phyloP scores from a whole-genome alignment of 495 filamentous ascomycete genomes.

The Aspergillus hancockii region DNA sequence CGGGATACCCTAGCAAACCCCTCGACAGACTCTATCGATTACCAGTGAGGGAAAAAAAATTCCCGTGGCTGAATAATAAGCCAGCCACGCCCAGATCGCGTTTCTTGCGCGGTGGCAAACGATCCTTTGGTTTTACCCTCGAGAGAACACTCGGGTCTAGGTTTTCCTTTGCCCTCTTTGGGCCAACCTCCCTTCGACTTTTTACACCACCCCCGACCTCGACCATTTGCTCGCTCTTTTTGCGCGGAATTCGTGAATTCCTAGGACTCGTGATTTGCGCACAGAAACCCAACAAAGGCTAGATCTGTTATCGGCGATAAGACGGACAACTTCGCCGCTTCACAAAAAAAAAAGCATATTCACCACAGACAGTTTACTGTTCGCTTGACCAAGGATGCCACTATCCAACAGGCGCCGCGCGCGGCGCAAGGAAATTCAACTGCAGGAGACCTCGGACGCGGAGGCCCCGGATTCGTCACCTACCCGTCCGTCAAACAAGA shows the following conservation, averaged over 20 bases:
- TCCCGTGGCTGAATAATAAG: constrained; percentile 21
- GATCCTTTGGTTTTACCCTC: constrained; percentile 39
- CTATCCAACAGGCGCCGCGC: constrained; percentile 54
- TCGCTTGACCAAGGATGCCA: constrained; percentile 39
- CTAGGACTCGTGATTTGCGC: too few relatives aligned
- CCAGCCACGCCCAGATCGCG: constrained; percentile 19
- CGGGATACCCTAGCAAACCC: not conserved
- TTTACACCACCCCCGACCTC: constrained; percentile 8
- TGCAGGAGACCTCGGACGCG: constrained; percentile 50
- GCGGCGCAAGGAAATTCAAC: constrained; percentile 50
- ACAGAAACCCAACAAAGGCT: not conserved
- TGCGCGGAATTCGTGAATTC: constrained; percentile 1
- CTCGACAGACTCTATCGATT: too few relatives aligned
- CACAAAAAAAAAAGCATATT: constrained; percentile 12
- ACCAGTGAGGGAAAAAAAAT: constrained; percentile 1
- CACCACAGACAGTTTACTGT: not conserved
- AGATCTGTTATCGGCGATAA: not conserved
- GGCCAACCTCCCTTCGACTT: constrained; percentile 16
- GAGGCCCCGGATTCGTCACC: constrained; percentile 67
- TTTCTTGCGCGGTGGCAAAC: constrained; percentile 42
- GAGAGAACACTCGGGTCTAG: constrained; percentile 9
- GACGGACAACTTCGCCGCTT: not conserved
- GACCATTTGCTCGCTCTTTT: not conserved
- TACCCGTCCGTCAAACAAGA: constrained; percentile 69
- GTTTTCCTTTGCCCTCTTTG: constrained; percentile 33